phyloP scores from a whole-genome alignment of 176 grass and related monocot species.

The Carex myosuroides region DNA sequence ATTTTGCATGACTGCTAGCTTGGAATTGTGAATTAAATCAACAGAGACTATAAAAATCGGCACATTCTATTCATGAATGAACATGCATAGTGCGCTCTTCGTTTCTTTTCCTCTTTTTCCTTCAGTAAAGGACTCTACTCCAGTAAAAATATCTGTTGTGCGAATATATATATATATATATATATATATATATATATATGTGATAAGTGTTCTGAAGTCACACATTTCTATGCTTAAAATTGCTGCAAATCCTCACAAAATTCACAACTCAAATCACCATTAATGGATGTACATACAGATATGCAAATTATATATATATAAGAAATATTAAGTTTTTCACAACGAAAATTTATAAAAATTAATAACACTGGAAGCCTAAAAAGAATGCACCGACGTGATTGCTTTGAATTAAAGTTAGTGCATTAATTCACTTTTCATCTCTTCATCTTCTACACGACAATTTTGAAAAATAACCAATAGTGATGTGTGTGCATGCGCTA shows the following conservation, averaged over 20 bases:
- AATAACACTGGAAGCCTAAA: background rate
- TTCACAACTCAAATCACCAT: no score
- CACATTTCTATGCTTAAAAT: background rate
- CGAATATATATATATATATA: background rate
- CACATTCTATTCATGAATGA: conserved; percentile 2
- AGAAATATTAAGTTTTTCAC: no score
- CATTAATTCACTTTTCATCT: background rate
- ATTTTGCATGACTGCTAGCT: background rate
- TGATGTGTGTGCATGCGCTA: background rate
- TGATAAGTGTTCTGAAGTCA: background rate
- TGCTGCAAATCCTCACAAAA: no score
- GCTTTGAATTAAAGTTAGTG: background rate
- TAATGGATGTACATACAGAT: no score
- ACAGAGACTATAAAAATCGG: background rate
- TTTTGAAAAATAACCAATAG: background rate
- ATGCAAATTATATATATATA: no score
- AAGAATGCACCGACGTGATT: background rate
- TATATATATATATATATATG: no score
- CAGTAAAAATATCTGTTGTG: background rate
- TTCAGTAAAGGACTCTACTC: background rate
- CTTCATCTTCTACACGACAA: background rate
- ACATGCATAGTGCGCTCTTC: background rate
- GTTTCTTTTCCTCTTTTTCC: background rate
- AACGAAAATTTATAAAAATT: background rate
- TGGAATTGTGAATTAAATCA: background rate